Conservation (phyloP, 2,329 filamentous ascomycete genomes). For the Xylariaceae sp. region DNA sequence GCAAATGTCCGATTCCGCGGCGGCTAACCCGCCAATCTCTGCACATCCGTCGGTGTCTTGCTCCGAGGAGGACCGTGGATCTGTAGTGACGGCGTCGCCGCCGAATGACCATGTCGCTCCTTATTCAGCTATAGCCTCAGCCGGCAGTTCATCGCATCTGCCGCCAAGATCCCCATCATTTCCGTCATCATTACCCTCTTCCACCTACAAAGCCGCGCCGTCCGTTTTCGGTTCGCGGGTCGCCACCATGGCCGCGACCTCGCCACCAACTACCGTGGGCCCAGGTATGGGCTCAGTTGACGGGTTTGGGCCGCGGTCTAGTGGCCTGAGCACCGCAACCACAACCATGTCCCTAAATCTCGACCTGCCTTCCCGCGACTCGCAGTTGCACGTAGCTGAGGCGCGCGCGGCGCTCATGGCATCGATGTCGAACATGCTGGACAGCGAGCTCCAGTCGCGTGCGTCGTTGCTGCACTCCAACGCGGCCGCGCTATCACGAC, state of each 20-base stretch:
- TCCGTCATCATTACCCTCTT: constrained; percentile 9
- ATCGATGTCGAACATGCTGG: constrained; percentile 63
- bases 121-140: constrained; percentile 3
- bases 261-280: constrained; percentile 16
- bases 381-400: constrained; percentile 47
- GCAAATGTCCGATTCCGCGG: constrained; percentile 14
- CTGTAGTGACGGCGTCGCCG: constrained; percentile 8
- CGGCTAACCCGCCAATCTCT: constrained; percentile 7
- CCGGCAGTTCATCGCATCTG: constrained; percentile 5
- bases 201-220: constrained; percentile 13
- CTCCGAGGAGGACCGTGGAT: constrained; percentile 5
- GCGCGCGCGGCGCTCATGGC: constrained; percentile 56
- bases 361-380: constrained; percentile 38
- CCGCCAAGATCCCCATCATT: constrained; percentile 10
- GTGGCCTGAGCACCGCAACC: constrained; percentile 4
- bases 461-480: constrained; percentile 66
- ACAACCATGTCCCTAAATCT: constrained; percentile 22
- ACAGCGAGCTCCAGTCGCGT: constrained; percentile 61
- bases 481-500: constrained; percentile 56
- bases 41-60: constrained; percentile 9
- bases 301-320: constrained; percentile 1
- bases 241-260: constrained; percentile 9
- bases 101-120: constrained; percentile 4
- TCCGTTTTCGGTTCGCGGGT: constrained; percentile 15
- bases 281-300: background rate